These are phyloP conservation scores for Phylloporus rhodoxanthus DNA, from an alignment of 768 basidiomycete genomes.

Conservation along the genomic window DNA sequence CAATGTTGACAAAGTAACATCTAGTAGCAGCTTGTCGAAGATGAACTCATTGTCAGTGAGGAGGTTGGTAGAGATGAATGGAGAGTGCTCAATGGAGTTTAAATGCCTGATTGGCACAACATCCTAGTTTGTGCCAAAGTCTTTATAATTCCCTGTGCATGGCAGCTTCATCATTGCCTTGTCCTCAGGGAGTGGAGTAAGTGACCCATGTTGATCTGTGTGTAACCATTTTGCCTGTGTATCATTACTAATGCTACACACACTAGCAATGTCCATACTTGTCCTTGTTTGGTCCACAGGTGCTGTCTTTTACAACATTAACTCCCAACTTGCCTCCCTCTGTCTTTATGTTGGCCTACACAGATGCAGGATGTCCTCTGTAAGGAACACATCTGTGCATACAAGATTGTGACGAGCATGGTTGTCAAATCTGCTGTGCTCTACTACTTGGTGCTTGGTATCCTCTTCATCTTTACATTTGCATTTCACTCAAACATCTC, in stretches of 20 bases:
- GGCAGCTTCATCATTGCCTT: no score
- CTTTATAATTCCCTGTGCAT: no score
- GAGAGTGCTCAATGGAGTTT: no score
- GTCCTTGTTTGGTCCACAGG: slow-evolving; percentile 10
- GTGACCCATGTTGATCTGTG: slow-evolving; percentile 14
- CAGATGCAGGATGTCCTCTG: slow-evolving; percentile 14
- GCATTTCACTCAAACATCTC: slow-evolving; percentile 20
- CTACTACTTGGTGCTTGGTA: slow-evolving; percentile 22
- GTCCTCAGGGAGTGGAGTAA: slow-evolving; percentile 14
- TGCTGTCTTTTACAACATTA: slow-evolving; percentile 15
- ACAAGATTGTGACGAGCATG: slow-evolving; percentile 27
- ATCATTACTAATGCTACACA: neutral
- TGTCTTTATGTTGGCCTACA: slow-evolving; percentile 21
- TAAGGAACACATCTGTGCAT: slow-evolving; percentile 15
- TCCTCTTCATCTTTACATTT: slow-evolving; percentile 31
- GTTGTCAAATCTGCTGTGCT: slow-evolving; percentile 34
- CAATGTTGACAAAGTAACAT: no score
- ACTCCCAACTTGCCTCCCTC: slow-evolving; percentile 24
- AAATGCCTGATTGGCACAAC: no score
- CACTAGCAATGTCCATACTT: slow-evolving; percentile 11
- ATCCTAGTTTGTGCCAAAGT: no score
- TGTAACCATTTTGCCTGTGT: neutral
- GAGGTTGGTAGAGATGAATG: no score
- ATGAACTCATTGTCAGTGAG: no score
- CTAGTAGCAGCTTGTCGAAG: no score